A percentile compares a stretch with the other conserved stretches of the same genome.
phyloP scores from a whole-genome alignment of 2,329 filamentous ascomycete species.

The Sporothrix pallida region DNA sequence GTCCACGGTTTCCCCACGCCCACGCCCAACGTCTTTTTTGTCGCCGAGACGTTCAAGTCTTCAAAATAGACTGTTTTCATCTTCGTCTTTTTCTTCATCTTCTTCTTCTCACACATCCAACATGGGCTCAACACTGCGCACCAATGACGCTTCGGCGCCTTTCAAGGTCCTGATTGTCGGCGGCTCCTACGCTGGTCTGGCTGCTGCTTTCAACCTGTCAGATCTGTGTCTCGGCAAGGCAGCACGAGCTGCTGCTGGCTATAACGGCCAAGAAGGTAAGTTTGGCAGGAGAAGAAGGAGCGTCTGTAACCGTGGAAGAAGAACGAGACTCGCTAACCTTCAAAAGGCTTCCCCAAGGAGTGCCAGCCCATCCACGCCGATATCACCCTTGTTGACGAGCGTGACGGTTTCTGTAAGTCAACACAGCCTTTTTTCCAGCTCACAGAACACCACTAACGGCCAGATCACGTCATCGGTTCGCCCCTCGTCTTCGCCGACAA shows the following conservation, averaged over 20 bases:
- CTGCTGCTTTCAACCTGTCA: slow-evolving; percentile 68
- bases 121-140: slow-evolving; percentile 33
- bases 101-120: neutral
- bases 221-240: slow-evolving; percentile 65
- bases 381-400: slow-evolving; percentile 76
- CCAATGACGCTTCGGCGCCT: slow-evolving; percentile 40
- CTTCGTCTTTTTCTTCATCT: neutral
- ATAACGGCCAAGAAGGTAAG: slow-evolving; percentile 37
- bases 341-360: neutral
- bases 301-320: neutral
- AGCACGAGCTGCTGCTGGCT: slow-evolving; percentile 51
- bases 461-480: slow-evolving; percentile 77
- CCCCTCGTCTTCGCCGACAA: slow-evolving; percentile 72
- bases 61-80: neutral
- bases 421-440: too few relatives aligned
- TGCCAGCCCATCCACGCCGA: slow-evolving; percentile 58
- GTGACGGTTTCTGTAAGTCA: slow-evolving; percentile 77
- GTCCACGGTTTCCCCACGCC: slow-evolving; percentile 23
- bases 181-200: slow-evolving; percentile 74
- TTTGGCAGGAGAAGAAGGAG: neutral
- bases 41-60: neutral
- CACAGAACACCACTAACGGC: slow-evolving; percentile 30
- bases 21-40: neutral
- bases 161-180: slow-evolving; percentile 70
- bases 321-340: neutral